Evolutionary conservation across 768 basidiomycete genomes (phyloP), one percentile per base, ranked within the genome.

Genomic region (Pleurotus giganteus): DNA sequence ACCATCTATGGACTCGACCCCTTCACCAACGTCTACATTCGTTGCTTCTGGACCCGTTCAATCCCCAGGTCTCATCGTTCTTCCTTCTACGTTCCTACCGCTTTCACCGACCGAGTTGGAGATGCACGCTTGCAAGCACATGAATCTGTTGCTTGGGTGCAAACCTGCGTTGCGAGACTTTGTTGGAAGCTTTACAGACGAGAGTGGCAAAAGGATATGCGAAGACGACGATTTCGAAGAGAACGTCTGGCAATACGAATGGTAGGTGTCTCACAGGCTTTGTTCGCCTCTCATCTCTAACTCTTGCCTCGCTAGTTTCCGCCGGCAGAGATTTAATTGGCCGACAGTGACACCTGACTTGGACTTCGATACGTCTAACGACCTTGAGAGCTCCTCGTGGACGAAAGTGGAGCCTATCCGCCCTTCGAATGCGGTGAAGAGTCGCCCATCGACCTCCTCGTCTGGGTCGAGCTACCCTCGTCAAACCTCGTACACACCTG

Each of bases 71-170:
- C 67, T 90, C 5, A 63, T 89, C 21, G 68, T 88, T 29, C 80
- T 73, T 75, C 83, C 80, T 5, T 69, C 75, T 23, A 81, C 78
- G 4, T 86, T 85, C 65, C 71, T 89, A 43, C 79, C 85, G 1
- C 70, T 86, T 60, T 53, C 74, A 0, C 75, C 86, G 21, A 63
- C 66, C 2, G 87, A 88, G 63, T 71, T 90, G 29, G 88, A 90
- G 70, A 83, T 87, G 83, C 85, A 89, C 61, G 76, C 82, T n/a
- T 85, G 83, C 69, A 86, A 83, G 68, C 76, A 84, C 62, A 69
- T 89, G 46, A 85, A 90, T 63, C 75, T 76, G 4, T 65, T 91
- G 2, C 71, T 91, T 23, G 81, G 81, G 27, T 86, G 82, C 63
- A 81, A 82, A 61, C 72, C 73, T 31, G 85, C 87, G 3, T 69